Conservation (phyloP, 179 eudicot genomes). For the Kewa caespitosa region DNA sequence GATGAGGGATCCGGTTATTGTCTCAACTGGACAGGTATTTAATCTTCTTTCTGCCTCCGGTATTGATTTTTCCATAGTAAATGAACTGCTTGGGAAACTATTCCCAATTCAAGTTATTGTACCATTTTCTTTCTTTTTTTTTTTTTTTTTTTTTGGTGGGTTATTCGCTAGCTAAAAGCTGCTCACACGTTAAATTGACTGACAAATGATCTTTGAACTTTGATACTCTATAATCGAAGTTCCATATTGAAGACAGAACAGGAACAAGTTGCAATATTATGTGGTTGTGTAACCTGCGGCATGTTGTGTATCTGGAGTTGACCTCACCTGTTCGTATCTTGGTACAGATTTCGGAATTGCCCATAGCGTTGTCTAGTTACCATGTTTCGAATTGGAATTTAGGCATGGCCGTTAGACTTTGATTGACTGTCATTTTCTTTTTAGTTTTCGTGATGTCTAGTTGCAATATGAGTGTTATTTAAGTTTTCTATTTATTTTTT, state of each 20-base stretch:
- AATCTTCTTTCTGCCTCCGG: not conserved
- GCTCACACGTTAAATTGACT: not conserved
- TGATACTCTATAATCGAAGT: not conserved
- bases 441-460: not conserved
- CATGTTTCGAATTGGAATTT: too few relatives aligned
- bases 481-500: not conserved
- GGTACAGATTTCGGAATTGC: not conserved
- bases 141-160: not conserved
- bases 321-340: not conserved
- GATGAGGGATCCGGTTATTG: conserved; percentile 95
- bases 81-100: too few relatives aligned
- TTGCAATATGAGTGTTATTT: not conserved
- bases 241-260: not conserved
- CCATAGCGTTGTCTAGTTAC: not conserved
- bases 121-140: too few relatives aligned
- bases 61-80: not conserved
- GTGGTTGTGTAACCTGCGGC: not conserved
- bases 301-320: not conserved
- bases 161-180: not conserved
- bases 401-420: too few relatives aligned
- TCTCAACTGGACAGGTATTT: conserved; percentile 91
- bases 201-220: not conserved
- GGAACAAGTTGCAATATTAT: not conserved
- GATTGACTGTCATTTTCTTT: too few relatives aligned
- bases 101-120: not conserved